A percentile compares a stretch with the other conserved stretches of the same genome.
phyloP scores from a whole-genome alignment of 2,329 filamentous ascomycete genomes.

The Diaporthe amygdali region DNA sequence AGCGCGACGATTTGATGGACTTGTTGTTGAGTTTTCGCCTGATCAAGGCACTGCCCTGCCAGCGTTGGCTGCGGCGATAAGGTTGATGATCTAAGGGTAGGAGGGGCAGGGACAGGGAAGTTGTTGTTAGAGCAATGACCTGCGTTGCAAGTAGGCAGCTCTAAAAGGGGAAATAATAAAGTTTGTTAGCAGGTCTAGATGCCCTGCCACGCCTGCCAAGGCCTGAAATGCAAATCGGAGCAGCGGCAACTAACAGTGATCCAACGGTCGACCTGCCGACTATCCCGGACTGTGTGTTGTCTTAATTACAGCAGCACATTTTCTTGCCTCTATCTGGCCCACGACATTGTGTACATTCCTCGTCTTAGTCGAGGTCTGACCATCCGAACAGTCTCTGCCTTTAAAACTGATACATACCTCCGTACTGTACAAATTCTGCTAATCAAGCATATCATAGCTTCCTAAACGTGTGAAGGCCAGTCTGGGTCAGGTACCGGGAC shows the following conservation, averaged over 20 bases:
- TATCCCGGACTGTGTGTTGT: background rate
- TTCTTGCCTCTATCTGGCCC: background rate
- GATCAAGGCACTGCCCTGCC: background rate
- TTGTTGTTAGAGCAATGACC: background rate
- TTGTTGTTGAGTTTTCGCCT: background rate
- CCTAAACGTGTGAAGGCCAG: background rate
- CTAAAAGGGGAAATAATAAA: background rate
- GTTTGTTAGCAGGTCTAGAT: background rate
- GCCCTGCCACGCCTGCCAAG: slow-evolving; percentile 10
- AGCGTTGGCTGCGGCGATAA: background rate
- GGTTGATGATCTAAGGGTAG: background rate
- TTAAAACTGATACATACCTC: background rate
- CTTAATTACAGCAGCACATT: background rate
- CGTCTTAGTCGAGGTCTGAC: too few species aligned
- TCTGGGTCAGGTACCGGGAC: background rate
- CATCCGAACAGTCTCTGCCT: too few species aligned
- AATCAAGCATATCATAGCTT: background rate
- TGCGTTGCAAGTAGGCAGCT: background rate
- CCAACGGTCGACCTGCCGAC: background rate
- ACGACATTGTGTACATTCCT: background rate
- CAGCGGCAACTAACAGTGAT: background rate
- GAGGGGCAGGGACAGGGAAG: background rate
- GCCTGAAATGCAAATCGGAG: background rate
- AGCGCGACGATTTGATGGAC: background rate
- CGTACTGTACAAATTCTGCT: background rate